A percentile compares a stretch with the other conserved stretches of the same genome.
phyloP scores from a whole-genome alignment of 106 monocot genomes.

The Dioscorea alata region DNA sequence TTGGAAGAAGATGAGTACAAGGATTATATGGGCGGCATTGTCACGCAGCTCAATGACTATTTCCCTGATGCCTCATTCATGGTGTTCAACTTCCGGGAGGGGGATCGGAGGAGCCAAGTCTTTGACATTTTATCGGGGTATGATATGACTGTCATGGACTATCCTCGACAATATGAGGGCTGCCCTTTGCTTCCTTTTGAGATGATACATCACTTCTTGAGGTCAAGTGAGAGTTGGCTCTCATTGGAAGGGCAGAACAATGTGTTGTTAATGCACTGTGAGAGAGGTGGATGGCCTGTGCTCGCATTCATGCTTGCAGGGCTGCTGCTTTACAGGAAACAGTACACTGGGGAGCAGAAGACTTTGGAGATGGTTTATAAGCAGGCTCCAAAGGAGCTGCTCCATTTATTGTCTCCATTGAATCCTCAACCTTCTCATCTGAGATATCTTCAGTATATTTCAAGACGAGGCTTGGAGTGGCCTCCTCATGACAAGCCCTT shows the following conservation, averaged over 20 bases:
- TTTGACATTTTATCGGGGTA: conserved; percentile 73
- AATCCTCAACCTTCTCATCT: conserved; percentile 89
- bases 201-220: conserved; percentile 90
- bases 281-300: conserved; percentile 91
- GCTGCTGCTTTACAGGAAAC: conserved; percentile 73
- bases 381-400: conserved; percentile 76
- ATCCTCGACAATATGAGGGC: conserved; percentile 75
- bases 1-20: conserved; percentile 63
- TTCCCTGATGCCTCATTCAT: conserved; percentile 81
- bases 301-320: conserved; percentile 94
- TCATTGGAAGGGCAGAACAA: conserved; percentile 83
- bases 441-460: conserved; percentile 92
- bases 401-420: conserved; percentile 55
- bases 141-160: conserved; percentile 88
- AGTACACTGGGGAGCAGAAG: conserved; percentile 80
- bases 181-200: conserved; percentile 86
- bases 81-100: conserved; percentile 81
- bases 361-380: conserved; percentile 95
- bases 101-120: conserved; percentile 47
- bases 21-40: conserved; percentile 60
- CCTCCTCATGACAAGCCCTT: conserved; percentile 47
- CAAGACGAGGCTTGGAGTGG: conserved; percentile 68
- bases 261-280: conserved; percentile 88
- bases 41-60: conserved; percentile 62
- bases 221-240: conserved; percentile 89